Conservation (phyloP, 2,329 filamentous ascomycete genomes). For the Incumbomyces delicatus region DNA sequence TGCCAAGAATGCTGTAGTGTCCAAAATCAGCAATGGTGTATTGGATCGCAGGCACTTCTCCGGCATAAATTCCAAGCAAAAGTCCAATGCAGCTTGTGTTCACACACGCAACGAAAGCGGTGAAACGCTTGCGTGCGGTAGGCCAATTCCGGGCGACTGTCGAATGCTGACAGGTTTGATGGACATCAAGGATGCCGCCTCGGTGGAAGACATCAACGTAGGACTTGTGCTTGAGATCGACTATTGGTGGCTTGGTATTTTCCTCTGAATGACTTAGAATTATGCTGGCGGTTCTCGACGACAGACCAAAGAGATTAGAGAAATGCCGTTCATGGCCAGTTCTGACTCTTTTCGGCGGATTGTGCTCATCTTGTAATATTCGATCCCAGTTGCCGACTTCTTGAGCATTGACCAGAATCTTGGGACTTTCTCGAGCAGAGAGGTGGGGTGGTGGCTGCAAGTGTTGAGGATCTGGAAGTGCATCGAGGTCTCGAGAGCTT, state of each 20-base stretch:
- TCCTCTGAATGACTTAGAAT: conserved; percentile 8
- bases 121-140: conserved; percentile 55
- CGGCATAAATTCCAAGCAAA: conserved; percentile 65
- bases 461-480: too few relatives aligned
- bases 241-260: conserved; percentile 6
- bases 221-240: conserved; percentile 14
- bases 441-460: too few relatives aligned
- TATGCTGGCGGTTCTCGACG: conserved; percentile 12
- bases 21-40: conserved; percentile 62
- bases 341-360: neutral
- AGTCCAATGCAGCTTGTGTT: conserved; percentile 64
- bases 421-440: neutral
- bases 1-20: conserved; percentile 61
- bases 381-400: neutral
- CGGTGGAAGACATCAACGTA: conserved; percentile 20
- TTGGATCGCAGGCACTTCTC: conserved; percentile 68
- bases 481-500: too few relatives aligned
- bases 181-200: conserved; percentile 31
- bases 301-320: conserved; percentile 14
- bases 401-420: neutral
- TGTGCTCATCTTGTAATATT: conserved; percentile 7
- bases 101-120: conserved; percentile 59
- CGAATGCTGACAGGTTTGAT: conserved; percentile 39
- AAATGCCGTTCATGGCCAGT: conserved; percentile 16
- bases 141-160: conserved; percentile 67